Conservation (phyloP, 2,329 filamentous ascomycete genomes). For the Colletotrichum tabaci region DNA sequence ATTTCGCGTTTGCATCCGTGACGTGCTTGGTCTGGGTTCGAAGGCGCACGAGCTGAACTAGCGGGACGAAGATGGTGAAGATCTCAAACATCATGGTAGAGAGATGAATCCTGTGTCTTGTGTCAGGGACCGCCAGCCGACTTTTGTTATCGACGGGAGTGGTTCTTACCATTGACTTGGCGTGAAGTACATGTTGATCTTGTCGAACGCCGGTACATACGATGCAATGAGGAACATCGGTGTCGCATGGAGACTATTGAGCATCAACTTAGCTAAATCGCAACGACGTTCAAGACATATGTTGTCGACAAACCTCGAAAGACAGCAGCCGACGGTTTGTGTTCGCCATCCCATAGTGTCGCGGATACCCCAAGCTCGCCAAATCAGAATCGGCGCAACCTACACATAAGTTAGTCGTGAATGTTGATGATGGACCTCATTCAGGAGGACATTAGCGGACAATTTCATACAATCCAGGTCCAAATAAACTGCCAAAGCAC, state of each 20-base stretch:
- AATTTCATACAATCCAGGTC: constrained; percentile 61
- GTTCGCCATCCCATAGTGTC: constrained; percentile 72
- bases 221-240: constrained; percentile 71
- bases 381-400: constrained; percentile 67
- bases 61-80: constrained; percentile 68
- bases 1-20: constrained; percentile 48
- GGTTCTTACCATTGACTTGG: constrained; percentile 65
- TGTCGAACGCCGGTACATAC: constrained; percentile 55
- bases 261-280: constrained; percentile 16
- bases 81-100: constrained; percentile 69
- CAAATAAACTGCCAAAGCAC: constrained; percentile 69
- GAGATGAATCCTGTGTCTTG: constrained; percentile 59
- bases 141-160: not conserved
- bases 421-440: not conserved
- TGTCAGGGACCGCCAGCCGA: constrained; percentile 44
- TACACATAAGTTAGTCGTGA: constrained; percentile 34
- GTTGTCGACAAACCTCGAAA: constrained; percentile 48
- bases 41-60: constrained; percentile 49
- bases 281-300: constrained; percentile 1
- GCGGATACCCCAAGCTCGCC: constrained; percentile 65
- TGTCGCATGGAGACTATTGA: constrained; percentile 64
- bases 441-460: too few relatives aligned
- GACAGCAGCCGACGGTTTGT: constrained; percentile 63
- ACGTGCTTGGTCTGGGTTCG: constrained; percentile 45
- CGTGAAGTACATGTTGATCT: constrained; percentile 63